These are phyloP conservation scores for Ceratonia siliqua DNA, from an alignment of 306 rosid species.

Conservation along the genomic window DNA sequence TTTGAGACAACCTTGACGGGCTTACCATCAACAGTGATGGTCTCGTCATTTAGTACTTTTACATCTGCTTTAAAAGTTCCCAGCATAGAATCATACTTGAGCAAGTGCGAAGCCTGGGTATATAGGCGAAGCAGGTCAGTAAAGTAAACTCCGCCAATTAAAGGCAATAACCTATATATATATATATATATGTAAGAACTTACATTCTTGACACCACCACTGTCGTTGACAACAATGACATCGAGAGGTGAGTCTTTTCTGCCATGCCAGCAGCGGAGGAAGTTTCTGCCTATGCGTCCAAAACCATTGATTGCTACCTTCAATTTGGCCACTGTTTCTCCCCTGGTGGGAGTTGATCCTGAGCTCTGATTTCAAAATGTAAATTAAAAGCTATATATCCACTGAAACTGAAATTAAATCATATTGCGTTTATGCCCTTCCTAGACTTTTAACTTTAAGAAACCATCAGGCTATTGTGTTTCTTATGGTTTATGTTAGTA, in stretches of 20 bases:
- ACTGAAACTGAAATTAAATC: too few species aligned
- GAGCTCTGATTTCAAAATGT: slow-evolving; percentile 44
- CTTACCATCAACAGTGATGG: slow-evolving; percentile 93
- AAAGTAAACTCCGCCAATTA: slow-evolving; percentile 15
- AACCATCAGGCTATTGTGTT: neutral
- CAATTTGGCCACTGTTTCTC: slow-evolving; percentile 89
- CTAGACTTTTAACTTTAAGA: neutral
- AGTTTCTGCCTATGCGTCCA: slow-evolving; percentile 95
- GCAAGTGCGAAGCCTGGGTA: slow-evolving; percentile 71
- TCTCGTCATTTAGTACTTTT: slow-evolving; percentile 61
- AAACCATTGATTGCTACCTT: slow-evolving; percentile 99
- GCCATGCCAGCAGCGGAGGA: slow-evolving; percentile 98
- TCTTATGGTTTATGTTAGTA: neutral
- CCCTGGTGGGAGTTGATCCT: slow-evolving; percentile 64
- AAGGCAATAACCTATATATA: too few species aligned
- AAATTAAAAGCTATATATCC: neutral
- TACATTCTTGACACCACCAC: slow-evolving; percentile 98
- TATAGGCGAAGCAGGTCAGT: slow-evolving; percentile 18
- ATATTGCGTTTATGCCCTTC: neutral
- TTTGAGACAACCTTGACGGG: slow-evolving; percentile 82
- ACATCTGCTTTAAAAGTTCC: slow-evolving; percentile 94
- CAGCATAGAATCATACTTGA: slow-evolving; percentile 92
- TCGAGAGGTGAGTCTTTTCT: slow-evolving; percentile 91
- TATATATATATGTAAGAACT: too few species aligned
- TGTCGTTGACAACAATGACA: slow-evolving; percentile 90